Conservation (phyloP, 768 basidiomycete species). For the Boletus rubescentipes region DNA sequence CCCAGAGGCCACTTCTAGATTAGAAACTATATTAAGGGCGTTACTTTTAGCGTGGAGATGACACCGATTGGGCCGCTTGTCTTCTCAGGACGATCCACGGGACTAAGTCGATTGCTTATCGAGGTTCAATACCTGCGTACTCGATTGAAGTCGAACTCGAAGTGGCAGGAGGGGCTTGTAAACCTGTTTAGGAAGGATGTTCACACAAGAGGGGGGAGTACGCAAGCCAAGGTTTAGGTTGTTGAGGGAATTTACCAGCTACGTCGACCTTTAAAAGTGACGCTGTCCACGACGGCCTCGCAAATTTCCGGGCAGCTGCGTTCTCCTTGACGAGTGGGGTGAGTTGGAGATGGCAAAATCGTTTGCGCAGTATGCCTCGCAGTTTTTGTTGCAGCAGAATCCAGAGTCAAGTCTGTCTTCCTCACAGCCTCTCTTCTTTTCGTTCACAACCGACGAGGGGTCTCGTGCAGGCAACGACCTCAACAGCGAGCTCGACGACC, state of each 20-base stretch:
- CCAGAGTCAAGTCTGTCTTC: slow-evolving; percentile 55
- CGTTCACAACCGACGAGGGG: slow-evolving; percentile 76
- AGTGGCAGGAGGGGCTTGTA: background rate
- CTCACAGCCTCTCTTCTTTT: slow-evolving; percentile 83
- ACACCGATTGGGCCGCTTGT: too few relatives aligned
- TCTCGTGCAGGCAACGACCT: slow-evolving; percentile 48
- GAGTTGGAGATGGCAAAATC: slow-evolving; percentile 54
- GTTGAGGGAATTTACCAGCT: slow-evolving; percentile 19
- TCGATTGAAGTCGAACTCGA: too few relatives aligned
- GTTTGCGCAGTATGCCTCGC: slow-evolving; percentile 81
- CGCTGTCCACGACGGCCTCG: slow-evolving; percentile 12
- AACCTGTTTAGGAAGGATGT: slow-evolving; percentile 10
- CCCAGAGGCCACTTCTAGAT: too few relatives aligned
- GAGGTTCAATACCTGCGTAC: too few relatives aligned
- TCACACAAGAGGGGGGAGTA: slow-evolving; percentile 20
- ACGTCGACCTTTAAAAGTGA: slow-evolving; percentile 12
- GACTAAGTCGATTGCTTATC: too few relatives aligned
- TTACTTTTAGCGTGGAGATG: too few relatives aligned
- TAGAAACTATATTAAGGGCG: too few relatives aligned
- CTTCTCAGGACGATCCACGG: too few relatives aligned
- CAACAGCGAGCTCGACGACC: slow-evolving; percentile 62
- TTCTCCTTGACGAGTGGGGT: slow-evolving; percentile 18
- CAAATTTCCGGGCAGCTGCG: slow-evolving; percentile 8
- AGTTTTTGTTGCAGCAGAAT: slow-evolving; percentile 64
- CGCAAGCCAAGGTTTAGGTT: slow-evolving; percentile 24